These are phyloP conservation scores for Cladosporium oxysporum DNA, from an alignment of 2,329 filamentous ascomycete species.

Conservation along the genomic window DNA sequence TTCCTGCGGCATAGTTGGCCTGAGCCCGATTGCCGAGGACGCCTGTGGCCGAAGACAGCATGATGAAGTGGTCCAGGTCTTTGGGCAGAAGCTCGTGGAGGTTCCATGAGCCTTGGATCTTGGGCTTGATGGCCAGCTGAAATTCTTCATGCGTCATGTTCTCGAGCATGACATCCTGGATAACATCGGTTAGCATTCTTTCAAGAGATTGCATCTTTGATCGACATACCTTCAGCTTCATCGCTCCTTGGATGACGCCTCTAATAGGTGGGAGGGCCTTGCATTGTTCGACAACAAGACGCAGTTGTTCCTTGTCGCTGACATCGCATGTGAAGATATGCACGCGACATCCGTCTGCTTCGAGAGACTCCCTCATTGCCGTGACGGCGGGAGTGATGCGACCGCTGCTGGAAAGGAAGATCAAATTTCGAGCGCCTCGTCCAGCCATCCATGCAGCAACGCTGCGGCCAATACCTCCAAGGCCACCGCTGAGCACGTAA, in stretches of 20 bases:
- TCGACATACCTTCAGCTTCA: not conserved
- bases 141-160: constrained; percentile 31
- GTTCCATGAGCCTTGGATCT: constrained; percentile 35
- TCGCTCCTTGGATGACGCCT: constrained; percentile 36
- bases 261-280: constrained; percentile 5
- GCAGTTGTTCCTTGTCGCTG: not conserved
- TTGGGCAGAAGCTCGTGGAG: constrained; percentile 25
- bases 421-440: not conserved
- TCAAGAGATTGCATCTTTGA: rapidly evolving
- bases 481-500: constrained; percentile 1
- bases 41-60: constrained; percentile 30
- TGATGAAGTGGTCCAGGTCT: constrained; percentile 37
- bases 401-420: constrained; percentile 1
- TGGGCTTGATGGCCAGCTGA: constrained; percentile 24
- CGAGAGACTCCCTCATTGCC: not conserved
- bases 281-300: not conserved
- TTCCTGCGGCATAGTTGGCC: constrained; percentile 30
- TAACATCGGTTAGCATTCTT: constrained; percentile 28
- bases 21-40: constrained; percentile 29
- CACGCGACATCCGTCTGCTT: not conserved
- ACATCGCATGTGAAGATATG: constrained; percentile 2
- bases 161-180: constrained; percentile 28
- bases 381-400: not conserved
- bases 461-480: constrained; percentile 11
- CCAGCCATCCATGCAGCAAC: not conserved